phyloP scores from a whole-genome alignment of 169 alveolate genomes.

The Eimeria falciformis region DNA sequence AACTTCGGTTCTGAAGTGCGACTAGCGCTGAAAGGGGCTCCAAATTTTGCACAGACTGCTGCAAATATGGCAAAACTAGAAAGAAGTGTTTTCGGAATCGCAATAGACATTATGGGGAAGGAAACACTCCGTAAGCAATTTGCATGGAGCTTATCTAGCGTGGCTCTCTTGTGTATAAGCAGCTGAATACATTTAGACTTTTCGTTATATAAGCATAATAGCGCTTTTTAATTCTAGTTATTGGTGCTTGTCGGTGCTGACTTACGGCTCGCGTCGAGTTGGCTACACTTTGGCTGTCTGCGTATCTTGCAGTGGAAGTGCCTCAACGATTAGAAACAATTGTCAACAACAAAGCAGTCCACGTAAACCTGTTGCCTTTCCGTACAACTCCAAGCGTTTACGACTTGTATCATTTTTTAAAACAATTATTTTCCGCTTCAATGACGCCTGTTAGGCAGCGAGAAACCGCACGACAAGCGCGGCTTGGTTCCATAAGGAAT shows the following conservation, averaged over 20 bases:
- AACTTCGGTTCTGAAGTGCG: slow-evolving; percentile 4
- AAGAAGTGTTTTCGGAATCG: not conserved
- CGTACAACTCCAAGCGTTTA: not conserved
- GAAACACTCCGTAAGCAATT: slow-evolving; percentile 3
- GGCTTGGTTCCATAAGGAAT: not conserved
- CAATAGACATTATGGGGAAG: not conserved
- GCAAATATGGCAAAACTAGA: not conserved
- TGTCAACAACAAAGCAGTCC: not conserved
- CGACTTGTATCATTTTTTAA: slow-evolving; percentile 4
- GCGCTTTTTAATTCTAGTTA: not conserved
- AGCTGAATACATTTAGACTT: not conserved
- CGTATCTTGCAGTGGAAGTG: slow-evolving; percentile 22
- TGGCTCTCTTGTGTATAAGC: no score
- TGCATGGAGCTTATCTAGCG: no score
- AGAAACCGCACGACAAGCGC: not conserved
- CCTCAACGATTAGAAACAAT: not conserved
- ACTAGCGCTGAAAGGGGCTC: not conserved
- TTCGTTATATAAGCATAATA: not conserved
- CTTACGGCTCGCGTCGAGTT: not conserved
- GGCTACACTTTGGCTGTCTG: not conserved
- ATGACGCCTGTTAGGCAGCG: not conserved
- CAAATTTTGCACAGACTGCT: not conserved
- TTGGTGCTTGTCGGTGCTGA: not conserved
- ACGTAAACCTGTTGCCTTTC: slow-evolving; percentile 32
- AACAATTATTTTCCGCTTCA: not conserved